Percentiles rank a stretch among this genome's conserved stretches.
Conservation (phyloP, 495 filamentous ascomycete species). For the Lentithecium fluviatile region DNA sequence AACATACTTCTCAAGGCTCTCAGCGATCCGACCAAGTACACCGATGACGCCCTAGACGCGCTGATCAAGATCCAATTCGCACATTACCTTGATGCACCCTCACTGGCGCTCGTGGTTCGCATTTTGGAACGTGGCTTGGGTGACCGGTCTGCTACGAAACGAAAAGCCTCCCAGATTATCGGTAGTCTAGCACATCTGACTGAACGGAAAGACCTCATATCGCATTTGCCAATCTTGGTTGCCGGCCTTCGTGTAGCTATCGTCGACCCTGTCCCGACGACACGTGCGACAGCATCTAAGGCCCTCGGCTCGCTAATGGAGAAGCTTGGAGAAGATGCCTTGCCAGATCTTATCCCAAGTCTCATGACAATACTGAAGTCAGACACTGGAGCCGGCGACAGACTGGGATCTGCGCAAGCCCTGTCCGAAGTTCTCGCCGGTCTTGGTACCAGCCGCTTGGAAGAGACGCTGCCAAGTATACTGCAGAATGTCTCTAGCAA, state of each 20-base stretch:
- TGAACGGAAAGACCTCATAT: slow-evolving; percentile 87
- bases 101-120: slow-evolving; percentile 87
- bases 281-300: slow-evolving; percentile 94
- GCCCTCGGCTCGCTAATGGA: slow-evolving; percentile 92
- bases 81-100: slow-evolving; percentile 94
- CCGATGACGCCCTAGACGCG: slow-evolving; percentile 87
- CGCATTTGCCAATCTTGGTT: slow-evolving; percentile 89
- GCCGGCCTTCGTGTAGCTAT: slow-evolving; percentile 84
- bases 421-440: slow-evolving; percentile 96
- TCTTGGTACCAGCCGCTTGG: slow-evolving; percentile 83
- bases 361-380: slow-evolving; percentile 97
- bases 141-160: slow-evolving; percentile 89
- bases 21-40: slow-evolving; percentile 96
- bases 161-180: slow-evolving; percentile 94
- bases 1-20: slow-evolving; percentile 90
- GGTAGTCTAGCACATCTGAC: slow-evolving; percentile 96
- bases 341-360: slow-evolving; percentile 95
- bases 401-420: slow-evolving; percentile 93
- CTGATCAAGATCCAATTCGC: slow-evolving; percentile 95
- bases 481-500: slow-evolving; percentile 92
- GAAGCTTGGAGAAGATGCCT: slow-evolving; percentile 93
- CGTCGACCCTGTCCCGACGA: slow-evolving; percentile 93
- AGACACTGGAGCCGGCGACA: slow-evolving; percentile 91
- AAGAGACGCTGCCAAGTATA: slow-evolving; percentile 95
- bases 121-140: slow-evolving; percentile 90